phyloP scores from a whole-genome alignment of 768 basidiomycete species.

The Clavulina sp. region DNA sequence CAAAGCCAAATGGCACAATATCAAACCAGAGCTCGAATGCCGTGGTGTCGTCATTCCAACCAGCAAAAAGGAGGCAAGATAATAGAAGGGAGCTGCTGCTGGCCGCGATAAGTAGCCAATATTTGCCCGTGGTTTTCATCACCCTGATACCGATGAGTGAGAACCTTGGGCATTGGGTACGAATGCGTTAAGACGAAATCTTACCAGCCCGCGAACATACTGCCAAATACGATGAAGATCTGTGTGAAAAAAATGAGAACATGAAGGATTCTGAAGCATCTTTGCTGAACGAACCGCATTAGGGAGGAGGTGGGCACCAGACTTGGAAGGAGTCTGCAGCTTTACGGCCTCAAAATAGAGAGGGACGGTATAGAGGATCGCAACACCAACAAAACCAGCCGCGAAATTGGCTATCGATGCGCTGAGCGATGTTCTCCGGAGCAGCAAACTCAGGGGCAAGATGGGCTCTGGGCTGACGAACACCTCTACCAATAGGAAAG shows the following conservation, averaged over 20 bases:
- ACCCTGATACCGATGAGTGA: slow-evolving; percentile 31
- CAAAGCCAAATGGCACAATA: slow-evolving; percentile 65
- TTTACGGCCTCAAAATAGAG: slow-evolving; percentile 6
- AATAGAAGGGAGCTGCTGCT: slow-evolving; percentile 37
- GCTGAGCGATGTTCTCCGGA: slow-evolving; percentile 61
- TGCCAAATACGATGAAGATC: slow-evolving; percentile 69
- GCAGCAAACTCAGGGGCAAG: slow-evolving; percentile 70
- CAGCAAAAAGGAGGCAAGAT: slow-evolving; percentile 37
- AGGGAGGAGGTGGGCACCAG: slow-evolving; percentile 74
- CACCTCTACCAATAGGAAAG: slow-evolving; percentile 68
- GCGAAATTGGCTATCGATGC: slow-evolving; percentile 68
- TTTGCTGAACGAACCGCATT: slow-evolving; percentile 46
- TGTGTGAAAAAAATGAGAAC: no score
- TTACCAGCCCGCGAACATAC: slow-evolving; percentile 74
- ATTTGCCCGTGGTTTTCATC: slow-evolving; percentile 73
- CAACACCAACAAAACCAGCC: slow-evolving; percentile 60
- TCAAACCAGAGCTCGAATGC: slow-evolving; percentile 56
- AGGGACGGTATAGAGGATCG: slow-evolving; percentile 32
- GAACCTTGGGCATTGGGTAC: background rate
- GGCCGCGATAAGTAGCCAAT: slow-evolving; percentile 51
- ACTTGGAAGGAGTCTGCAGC: background rate
- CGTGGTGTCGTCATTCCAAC: slow-evolving; percentile 49
- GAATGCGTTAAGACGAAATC: background rate
- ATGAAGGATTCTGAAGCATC: no score
- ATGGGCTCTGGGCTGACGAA: slow-evolving; percentile 68